Conservation (phyloP, 2,329 filamentous ascomycete species). For the Fusarium ramigenum region DNA sequence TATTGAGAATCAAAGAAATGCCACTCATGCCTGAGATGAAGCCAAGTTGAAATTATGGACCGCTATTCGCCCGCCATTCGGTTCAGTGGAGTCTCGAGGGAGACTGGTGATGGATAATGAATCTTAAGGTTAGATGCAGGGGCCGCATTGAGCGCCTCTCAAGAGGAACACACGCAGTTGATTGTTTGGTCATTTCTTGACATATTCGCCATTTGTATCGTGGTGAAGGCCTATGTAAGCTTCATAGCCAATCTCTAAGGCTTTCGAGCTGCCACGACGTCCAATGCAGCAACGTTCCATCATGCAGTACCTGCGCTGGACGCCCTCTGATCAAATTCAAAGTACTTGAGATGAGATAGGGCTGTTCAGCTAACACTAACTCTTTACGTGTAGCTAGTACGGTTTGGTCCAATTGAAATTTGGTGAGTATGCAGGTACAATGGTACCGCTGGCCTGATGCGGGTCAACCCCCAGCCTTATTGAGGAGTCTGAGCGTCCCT, state of each 20-base stretch:
- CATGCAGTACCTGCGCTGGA: neutral
- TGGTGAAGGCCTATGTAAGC: neutral
- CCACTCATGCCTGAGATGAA: constrained; percentile 25
- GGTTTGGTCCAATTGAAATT: neutral
- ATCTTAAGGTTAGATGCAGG: neutral
- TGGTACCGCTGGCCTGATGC: constrained; percentile 15
- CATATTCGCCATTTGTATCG: neutral
- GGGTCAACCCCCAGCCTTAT: neutral
- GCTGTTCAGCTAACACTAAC: constrained; percentile 4
- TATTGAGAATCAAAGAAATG: constrained; percentile 44
- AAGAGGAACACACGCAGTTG: neutral
- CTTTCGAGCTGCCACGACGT: constrained; percentile 7
- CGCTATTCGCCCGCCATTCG: neutral
- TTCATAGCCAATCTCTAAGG: neutral
- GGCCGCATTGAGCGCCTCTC: neutral
- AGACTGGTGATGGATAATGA: neutral
- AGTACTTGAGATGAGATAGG: neutral
- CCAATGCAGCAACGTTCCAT: neutral
- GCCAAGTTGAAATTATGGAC: neutral
- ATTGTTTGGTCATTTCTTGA: neutral
- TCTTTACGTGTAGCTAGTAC: constrained; percentile 14
- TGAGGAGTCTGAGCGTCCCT: neutral
- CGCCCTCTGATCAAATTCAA: neutral
- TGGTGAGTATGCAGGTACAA: constrained; percentile 6
- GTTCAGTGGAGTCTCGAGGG: neutral